Conservation (phyloP, 2,329 filamentous ascomycete species). For the Graphium sp. region DNA sequence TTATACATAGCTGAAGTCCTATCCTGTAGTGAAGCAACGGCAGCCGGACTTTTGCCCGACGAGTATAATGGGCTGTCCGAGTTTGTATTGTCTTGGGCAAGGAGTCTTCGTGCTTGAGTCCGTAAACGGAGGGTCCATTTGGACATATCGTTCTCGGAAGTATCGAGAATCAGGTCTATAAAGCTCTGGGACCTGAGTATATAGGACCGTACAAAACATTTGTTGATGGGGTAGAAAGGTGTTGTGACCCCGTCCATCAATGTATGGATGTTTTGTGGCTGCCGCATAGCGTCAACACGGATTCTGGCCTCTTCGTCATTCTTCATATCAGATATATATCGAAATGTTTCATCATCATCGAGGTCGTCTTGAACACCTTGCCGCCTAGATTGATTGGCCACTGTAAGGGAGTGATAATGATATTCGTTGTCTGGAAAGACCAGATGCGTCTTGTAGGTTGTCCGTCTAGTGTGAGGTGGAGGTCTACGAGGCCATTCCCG, state of each 20-base stretch:
- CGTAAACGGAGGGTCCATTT: constrained; percentile 27
- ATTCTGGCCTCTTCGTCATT: constrained; percentile 1
- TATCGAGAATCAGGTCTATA: constrained; percentile 40
- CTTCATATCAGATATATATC: constrained; percentile 4
- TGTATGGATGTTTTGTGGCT: constrained; percentile 30
- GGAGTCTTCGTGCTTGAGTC: too few species aligned
- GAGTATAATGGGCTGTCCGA: constrained; percentile 1
- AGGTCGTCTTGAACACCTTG: not conserved
- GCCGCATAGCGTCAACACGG: constrained; percentile 24
- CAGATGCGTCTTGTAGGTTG: constrained; percentile 46
- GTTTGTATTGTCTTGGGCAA: not conserved
- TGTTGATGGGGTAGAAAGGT: constrained; percentile 29
- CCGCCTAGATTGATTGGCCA: not conserved
- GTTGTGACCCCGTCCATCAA: constrained; percentile 19
- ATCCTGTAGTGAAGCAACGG: not conserved
- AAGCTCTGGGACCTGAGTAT: constrained; percentile 33
- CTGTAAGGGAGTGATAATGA: not conserved
- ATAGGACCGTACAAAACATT: constrained; percentile 39
- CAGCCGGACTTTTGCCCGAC: not conserved
- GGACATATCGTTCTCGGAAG: constrained; percentile 14
- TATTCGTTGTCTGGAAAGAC: constrained; percentile 15
- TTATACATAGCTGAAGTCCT: not conserved
- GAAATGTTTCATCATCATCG: constrained; percentile 6
- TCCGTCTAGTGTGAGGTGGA: constrained; percentile 43
- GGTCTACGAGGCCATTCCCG: constrained; percentile 44